Evolutionary conservation across 2,329 filamentous ascomycete species (phyloP), one percentile per base, ranked within the genome.

Genomic region (Erysiphe pulchra): DNA sequence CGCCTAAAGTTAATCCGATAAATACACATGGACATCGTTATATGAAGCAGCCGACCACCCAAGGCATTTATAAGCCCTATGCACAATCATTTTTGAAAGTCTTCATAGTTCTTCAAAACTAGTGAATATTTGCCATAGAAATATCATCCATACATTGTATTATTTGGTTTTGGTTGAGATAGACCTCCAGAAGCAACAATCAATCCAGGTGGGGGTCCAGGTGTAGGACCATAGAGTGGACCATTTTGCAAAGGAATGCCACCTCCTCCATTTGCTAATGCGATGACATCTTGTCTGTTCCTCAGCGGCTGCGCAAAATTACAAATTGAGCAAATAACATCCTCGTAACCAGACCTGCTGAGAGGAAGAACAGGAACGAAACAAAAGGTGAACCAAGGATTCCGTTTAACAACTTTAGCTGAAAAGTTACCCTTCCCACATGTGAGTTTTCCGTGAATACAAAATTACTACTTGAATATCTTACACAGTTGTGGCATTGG

Each of bases 321-420:
- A 68, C 80, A 87, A 59, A 85, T 75, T 55, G 74, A 69, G 64
- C 80, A 87, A 48, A 68, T 65, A 47, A 87, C 69, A 55, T 84
- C 79, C 53, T 76, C 65, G 60, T 77, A 76, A 46, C 73, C 73
- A 47, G 71, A 68, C 51, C 77, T 65, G 41, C 72, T 76, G 55
- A 85, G 76, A 0, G 80, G 80, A 24, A 86, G 66, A 41, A 86
- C 60, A 43, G 80, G 80, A 45, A 84, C 61, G 61, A 80, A 84
- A 66, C 80, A 85, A 56, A 85, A 75, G 5, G 80, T 85, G 56
- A 85, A 85, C 76, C 78, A 84, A 38, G 74, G 73, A 48, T 76
- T 67, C 48, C 67, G 69, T 59, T 77, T 77, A 55, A 74, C 65
- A 47, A 77, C 73, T 49, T 63, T 65, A 13, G 65, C 74, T 2